Evolutionary conservation across 1,139 yeast species (phyloP), one percentile per base, ranked within the genome.

Genomic region (Waltiozyma sp.): DNA sequence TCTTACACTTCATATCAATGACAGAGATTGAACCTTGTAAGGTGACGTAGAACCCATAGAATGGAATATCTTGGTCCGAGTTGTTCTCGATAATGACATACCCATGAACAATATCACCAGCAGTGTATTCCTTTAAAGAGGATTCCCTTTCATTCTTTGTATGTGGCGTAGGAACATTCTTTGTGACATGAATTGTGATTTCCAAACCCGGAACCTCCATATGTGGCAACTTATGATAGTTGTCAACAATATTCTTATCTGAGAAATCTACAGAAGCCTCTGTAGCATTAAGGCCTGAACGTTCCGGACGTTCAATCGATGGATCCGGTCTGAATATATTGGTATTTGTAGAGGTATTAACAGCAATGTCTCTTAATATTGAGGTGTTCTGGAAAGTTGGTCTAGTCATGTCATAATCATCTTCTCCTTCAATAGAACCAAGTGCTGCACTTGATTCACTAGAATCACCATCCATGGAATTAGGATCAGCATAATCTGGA

Each of bases 71-170:
- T 14, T 60, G 53, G 1, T 57, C 37, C 0, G 77, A 61, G 14
- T 55, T 59, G 54, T 77, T 78, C 37, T 65, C 60, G 14, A 77
- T 60, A 3, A 66, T 59, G 28, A 75, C 64, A 51, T 68, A 72
- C 1, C 86, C 86, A 49, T 70, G 66, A n/a, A 78, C 63, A 13
- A 64, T 56, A 52, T 77, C 82, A 19, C 80, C 80, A 10, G 76
- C 73, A 13, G 70, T 70, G 49, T 68, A 76, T 50, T 73, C 79
- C 45, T 65, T 64, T 21, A 70, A 49, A 44, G 61, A 49, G 1
- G 65, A 58, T 47, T 69, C 73, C 4, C 45, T 40, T 9, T 54
- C 49, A 10, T 40, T 15, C 34, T 46, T 47, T 13, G 43, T 41
- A 16, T 43, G 24, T 1, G 61, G 56, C 38, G 47, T 52, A 2